A percentile compares a stretch with the other conserved stretches of the same genome.
Conservation (phyloP, 192 early-diverging fungal genomes). For the Phycomyces nitens region DNA sequence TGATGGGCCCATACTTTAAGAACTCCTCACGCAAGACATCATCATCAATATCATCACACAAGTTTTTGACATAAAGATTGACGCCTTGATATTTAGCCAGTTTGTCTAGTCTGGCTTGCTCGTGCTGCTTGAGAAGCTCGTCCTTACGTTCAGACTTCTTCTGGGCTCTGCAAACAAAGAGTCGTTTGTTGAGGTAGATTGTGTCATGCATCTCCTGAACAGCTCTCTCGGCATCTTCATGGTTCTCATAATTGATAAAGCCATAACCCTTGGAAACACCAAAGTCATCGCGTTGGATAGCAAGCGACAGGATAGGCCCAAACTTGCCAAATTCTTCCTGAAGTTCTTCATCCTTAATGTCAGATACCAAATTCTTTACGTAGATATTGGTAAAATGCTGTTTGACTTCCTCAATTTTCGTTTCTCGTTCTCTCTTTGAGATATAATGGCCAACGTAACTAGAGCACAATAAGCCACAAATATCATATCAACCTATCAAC, state of each 20-base stretch:
- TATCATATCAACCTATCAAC: neutral
- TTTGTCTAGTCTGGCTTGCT: conserved; percentile 74
- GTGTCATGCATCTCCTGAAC: conserved; percentile 82
- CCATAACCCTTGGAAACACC: conserved; percentile 80
- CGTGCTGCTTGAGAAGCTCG: conserved; percentile 84
- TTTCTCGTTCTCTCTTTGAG: conserved; percentile 69
- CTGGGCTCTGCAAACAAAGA: conserved; percentile 88
- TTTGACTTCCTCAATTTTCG: conserved; percentile 64
- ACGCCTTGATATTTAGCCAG: conserved; percentile 88
- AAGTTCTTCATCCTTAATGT: conserved; percentile 69
- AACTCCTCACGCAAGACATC: conserved; percentile 83
- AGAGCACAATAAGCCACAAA: conserved; percentile 3
- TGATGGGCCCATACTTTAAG: conserved; percentile 82
- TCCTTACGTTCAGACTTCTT: conserved; percentile 89
- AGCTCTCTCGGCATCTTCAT: conserved; percentile 73
- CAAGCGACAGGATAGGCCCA: conserved; percentile 70
- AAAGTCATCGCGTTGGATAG: conserved; percentile 66
- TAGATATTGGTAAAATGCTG: conserved; percentile 87
- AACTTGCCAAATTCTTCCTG: conserved; percentile 60
- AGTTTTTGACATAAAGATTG: conserved; percentile 92
- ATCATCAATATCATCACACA: conserved; percentile 83
- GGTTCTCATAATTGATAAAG: conserved; percentile 83
- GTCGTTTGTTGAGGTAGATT: conserved; percentile 72
- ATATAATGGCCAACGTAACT: conserved; percentile 76
- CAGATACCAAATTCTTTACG: conserved; percentile 78